Percentiles rank a stretch among this genome's conserved stretches.
These are phyloP conservation scores for Daucus carota DNA, from an alignment of 129 eudicot genomes.

Conservation along the genomic window DH1_v3.0 NC_030381.2:48705001-48705500, in stretches of 20 bases:
- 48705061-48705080: conserved; percentile 73
- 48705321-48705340: conserved; percentile 34
- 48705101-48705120: conserved; percentile 81
- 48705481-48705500: not conserved
- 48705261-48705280: not conserved
- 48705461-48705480: not conserved
- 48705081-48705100: conserved; percentile 59
- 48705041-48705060: conserved; percentile 75
- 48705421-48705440: conserved; percentile 58
- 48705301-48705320: not conserved
- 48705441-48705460: conserved; percentile 2
- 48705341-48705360: conserved; percentile 62
- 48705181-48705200: conserved; percentile 85
- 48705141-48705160: conserved; percentile 85
- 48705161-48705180: conserved; percentile 65
- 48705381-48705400: conserved; percentile 85
- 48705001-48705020: conserved; percentile 64
- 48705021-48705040: conserved; percentile 79
- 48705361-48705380: conserved; percentile 55
- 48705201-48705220: conserved; percentile 47
- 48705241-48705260: not conserved
- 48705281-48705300: not conserved
- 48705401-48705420: conserved; percentile 93
- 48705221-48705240: not conserved
- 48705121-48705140: conserved; percentile 88